A percentile compares a stretch with the other conserved stretches of the same genome.
Conservation (phyloP, 2,329 filamentous ascomycete species). For the Paraphoma chrysanthemicola region DNA sequence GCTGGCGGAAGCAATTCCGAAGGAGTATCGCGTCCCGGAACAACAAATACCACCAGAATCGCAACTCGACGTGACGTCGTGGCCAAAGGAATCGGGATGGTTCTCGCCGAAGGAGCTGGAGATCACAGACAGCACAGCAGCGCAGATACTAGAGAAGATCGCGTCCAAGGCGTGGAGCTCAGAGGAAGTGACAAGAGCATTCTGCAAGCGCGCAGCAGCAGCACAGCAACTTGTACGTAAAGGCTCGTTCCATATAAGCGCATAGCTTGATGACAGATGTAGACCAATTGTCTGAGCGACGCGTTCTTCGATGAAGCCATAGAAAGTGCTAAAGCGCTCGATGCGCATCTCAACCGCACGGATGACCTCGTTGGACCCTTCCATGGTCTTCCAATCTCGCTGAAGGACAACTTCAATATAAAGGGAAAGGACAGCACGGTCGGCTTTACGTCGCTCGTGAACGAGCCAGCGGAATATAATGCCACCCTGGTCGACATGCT, state of each 20-base stretch:
- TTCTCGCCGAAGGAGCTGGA: conserved; percentile 62
- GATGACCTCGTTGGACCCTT: conserved; percentile 65
- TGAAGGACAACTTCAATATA: conserved; percentile 76
- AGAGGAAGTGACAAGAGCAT: conserved; percentile 59
- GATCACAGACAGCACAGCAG: conserved; percentile 55
- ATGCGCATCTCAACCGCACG: conserved; percentile 57
- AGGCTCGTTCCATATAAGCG: not conserved
- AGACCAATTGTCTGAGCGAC: conserved; percentile 68
- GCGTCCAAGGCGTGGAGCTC: conserved; percentile 57
- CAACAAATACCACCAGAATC: conserved; percentile 61
- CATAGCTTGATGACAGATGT: conserved; percentile 2
- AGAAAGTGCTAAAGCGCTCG: conserved; percentile 58
- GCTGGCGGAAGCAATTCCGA: conserved; percentile 60
- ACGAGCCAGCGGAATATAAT: conserved; percentile 64
- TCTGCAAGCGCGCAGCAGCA: conserved; percentile 62
- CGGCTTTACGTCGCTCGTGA: conserved; percentile 69
- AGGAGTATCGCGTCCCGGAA: conserved; percentile 64
- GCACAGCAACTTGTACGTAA: conserved; percentile 60
- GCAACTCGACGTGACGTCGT: conserved; percentile 63
- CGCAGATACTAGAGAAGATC: conserved; percentile 50
- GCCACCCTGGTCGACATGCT: conserved; percentile 66
- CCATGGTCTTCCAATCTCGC: conserved; percentile 70
- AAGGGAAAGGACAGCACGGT: conserved; percentile 66
- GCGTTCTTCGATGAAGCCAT: conserved; percentile 63
- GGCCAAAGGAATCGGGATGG: conserved; percentile 65